Evolutionary conservation across 2,329 filamentous ascomycete species (phyloP).

Genomic region (Pseudogymnoascus sp.): DNA sequence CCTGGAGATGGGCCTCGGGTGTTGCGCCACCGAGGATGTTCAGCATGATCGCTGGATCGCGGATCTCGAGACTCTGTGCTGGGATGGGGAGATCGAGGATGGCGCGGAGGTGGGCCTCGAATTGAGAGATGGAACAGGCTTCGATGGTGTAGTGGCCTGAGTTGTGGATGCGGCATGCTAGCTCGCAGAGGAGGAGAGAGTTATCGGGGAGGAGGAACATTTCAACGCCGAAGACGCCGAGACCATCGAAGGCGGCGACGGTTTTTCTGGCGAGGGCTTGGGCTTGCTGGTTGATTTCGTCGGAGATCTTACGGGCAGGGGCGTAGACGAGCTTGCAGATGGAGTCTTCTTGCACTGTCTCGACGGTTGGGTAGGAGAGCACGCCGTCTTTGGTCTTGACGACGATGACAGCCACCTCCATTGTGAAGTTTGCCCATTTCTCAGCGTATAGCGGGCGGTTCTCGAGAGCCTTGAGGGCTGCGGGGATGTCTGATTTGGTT

Average conservation of each 20-base stretch:
- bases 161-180: conserved; percentile 79
- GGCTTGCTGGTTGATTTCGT: conserved; percentile 54
- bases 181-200: conserved; percentile 63
- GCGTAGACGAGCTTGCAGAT: conserved; percentile 91
- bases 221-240: conserved; percentile 93
- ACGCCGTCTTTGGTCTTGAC: conserved; percentile 73
- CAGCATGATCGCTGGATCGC: conserved; percentile 65
- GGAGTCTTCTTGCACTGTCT: conserved; percentile 91
- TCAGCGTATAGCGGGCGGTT: conserved; percentile 76
- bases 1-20: conserved; percentile 53
- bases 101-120: conserved; percentile 77
- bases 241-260: conserved; percentile 71
- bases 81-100: conserved; percentile 56
- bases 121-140: conserved; percentile 82
- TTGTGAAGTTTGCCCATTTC: conserved; percentile 77
- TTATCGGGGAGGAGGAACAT: conserved; percentile 78
- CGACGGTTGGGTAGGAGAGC: conserved; percentile 79
- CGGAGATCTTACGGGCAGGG: conserved; percentile 66
- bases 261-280: conserved; percentile 73
- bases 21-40: conserved; percentile 69
- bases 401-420: conserved; percentile 91
- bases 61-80: conserved; percentile 45
- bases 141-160: conserved; percentile 95
- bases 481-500: conserved; percentile 50
- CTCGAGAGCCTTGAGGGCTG: conserved; percentile 63